Evolutionary conservation across 306 rosid genomes (phyloP), one percentile per base, ranked within the genome.

Genomic region (Ormosia semicastrata): DNA sequence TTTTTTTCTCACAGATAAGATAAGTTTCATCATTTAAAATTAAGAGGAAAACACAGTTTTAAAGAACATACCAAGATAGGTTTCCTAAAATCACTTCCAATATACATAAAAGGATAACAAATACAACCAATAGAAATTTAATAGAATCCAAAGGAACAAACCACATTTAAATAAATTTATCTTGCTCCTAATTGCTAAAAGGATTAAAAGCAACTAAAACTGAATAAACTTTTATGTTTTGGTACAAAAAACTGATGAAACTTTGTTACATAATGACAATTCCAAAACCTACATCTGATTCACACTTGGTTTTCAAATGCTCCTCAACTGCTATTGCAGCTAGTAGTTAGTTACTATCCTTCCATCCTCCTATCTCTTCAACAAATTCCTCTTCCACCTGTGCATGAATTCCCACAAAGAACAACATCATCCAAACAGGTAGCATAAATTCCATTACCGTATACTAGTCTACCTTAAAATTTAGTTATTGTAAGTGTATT

Each of bases 321-420:
- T 14, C 8, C 3, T 29, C 8, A 53, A 53, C 58, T 53, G 2
- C 15, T 57, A 30, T 60, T 4, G 66, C 7, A 29, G 6, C 39
- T 8, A 24, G 24, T 24, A 24, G 3, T 9, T 29, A 59, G 58
- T 54, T 33, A 18, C 94, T 87, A 33, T 91, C 78, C 82, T 81
- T 85, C 94, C 94, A 89, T 74, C 92, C 94, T 71, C 92, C 94
- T 52, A 80, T 15, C 46, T 81, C 78, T 47, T 74, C 89, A 15
- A 53, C 84, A 53, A 40, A 32, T 11, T 75, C 76, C 32, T 59
- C 83, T 39, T 77, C 85, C 8, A 8, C 87, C 94, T 91, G 49
- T 8, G 3, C 49, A 14, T 30, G 63, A 87, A 41, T 78, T 71
- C 46, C 72, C 24, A 53, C 62, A 78, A 56, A 68, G 12, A 71